These are phyloP conservation scores for Haplographium delicatum DNA, from an alignment of 495 filamentous ascomycete species.

Conservation along the genomic window DNA sequence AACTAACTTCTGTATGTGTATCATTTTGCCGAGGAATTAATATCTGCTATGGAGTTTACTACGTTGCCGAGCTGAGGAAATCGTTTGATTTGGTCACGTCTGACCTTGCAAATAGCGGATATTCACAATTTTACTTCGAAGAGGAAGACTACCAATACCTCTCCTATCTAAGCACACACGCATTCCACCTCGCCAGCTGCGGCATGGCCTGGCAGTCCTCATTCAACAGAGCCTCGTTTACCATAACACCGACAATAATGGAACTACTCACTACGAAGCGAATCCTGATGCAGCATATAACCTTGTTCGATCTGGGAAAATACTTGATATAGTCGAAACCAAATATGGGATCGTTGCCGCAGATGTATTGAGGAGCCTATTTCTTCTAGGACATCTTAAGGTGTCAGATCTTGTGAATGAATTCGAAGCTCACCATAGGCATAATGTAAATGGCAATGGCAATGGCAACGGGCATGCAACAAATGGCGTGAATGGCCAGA, in stretches of 20 bases:
- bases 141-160: slow-evolving; percentile 70
- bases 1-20: slow-evolving; percentile 76
- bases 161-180: slow-evolving; percentile 61
- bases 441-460: slow-evolving; percentile 10
- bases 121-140: slow-evolving; percentile 68
- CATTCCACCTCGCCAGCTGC: slow-evolving; percentile 63
- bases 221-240: slow-evolving; percentile 83
- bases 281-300: slow-evolving; percentile 70
- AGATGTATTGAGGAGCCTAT: slow-evolving; percentile 64
- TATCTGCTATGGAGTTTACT: not conserved
- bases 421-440: not conserved
- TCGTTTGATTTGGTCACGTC: slow-evolving; percentile 11
- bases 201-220: slow-evolving; percentile 74
- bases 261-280: slow-evolving; percentile 71
- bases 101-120: slow-evolving; percentile 52
- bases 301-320: slow-evolving; percentile 73
- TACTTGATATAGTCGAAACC: slow-evolving; percentile 66
- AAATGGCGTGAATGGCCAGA: slow-evolving; percentile 29
- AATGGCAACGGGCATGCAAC: slow-evolving; percentile 7
- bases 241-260: slow-evolving; percentile 60
- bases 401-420: slow-evolving; percentile 58
- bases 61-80: slow-evolving; percentile 1
- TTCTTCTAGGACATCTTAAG: slow-evolving; percentile 71
- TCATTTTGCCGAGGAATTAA: not conserved
- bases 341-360: slow-evolving; percentile 66